Evolutionary conservation across 169 alveolate genomes (phyloP), one percentile per base, ranked within the genome.

Genomic region (Plasmodium coatneyi): DNA sequence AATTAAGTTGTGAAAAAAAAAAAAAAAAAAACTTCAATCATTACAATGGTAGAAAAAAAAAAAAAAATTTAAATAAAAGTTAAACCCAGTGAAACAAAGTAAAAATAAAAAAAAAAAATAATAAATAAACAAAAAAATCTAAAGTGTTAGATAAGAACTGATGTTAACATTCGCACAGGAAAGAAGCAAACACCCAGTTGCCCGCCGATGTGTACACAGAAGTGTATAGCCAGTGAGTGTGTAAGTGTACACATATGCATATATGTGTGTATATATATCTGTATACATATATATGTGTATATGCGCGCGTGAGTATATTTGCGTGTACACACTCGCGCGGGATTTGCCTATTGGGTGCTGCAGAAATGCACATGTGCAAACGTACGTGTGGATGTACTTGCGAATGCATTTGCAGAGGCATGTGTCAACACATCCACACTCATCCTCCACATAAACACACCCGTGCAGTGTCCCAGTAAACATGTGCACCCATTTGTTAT

Each of bases 41-140:
- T 83, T 71, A 83, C 46, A 16, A 71, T 43, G 49, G 28, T 83
- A 56, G 76, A 72, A 71, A 83, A 71, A 25, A 71, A 66, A 60
- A 70, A 28, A 70, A 60, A 71, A 71, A 83, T 28, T 80, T 7
- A 80, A 80, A 30, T 25, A 46, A 80, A 49, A 80, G 66, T 28
- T 30, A 71, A 83, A 71, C 76, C 22, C 7, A 71, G 34, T 71
- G 34, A 66, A 60, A 83, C 60, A 22, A 49, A 49, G 60, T 49
- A 46, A 46, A 46, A 46, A 46, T 2, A 46, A 46, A 80, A 80
- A 14, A 4, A 66, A 66, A 83, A 80, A 80, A 52, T 80, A 46
- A 80, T 43, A 80, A 28, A 14, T 30, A 83, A 83, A 83, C 74
- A 36, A 46, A 39, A 84, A 84, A 84, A 84, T 74, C 25, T 72